These are phyloP conservation scores for Talaromyces pinophilus DNA, from an alignment of 2,329 filamentous ascomycete genomes.

Conservation along the genomic window DNA sequence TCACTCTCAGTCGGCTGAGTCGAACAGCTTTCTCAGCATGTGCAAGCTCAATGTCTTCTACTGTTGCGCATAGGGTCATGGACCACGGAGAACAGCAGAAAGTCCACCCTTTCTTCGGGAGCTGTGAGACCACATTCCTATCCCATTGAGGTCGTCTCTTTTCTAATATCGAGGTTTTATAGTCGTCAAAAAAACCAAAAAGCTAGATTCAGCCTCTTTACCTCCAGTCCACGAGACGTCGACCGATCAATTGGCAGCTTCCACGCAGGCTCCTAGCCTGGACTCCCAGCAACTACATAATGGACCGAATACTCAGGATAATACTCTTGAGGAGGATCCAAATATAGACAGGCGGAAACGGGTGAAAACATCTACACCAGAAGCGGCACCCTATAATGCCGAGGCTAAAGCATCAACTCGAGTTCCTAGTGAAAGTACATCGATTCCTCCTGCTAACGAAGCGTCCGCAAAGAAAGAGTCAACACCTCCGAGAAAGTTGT, in stretches of 20 bases:
- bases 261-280: not conserved
- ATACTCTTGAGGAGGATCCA: slow-evolving; percentile 34
- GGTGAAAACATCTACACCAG: slow-evolving; percentile 31
- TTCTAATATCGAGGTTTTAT: not conserved
- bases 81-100: slow-evolving; percentile 41
- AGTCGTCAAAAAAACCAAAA: slow-evolving; percentile 13
- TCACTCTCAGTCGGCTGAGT: not conserved
- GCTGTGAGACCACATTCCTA: slow-evolving; percentile 34
- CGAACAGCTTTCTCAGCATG: slow-evolving; percentile 23
- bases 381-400: not conserved
- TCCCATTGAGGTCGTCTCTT: not conserved
- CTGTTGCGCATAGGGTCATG: slow-evolving; percentile 40
- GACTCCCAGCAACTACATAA: slow-evolving; percentile 11
- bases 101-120: slow-evolving; percentile 46
- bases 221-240: slow-evolving; percentile 8
- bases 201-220: not conserved
- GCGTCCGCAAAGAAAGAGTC: slow-evolving; percentile 31
- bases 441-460: slow-evolving; percentile 8
- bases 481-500: slow-evolving; percentile 54
- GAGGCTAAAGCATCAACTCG: not conserved
- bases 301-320: slow-evolving; percentile 13
- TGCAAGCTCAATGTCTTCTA: slow-evolving; percentile 32
- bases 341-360: slow-evolving; percentile 40
- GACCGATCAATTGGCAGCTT: not conserved
- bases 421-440: not conserved